Base-by-base conservation (phyloP, 176 grass and related monocot species). In the Phragmites australis region DNA sequence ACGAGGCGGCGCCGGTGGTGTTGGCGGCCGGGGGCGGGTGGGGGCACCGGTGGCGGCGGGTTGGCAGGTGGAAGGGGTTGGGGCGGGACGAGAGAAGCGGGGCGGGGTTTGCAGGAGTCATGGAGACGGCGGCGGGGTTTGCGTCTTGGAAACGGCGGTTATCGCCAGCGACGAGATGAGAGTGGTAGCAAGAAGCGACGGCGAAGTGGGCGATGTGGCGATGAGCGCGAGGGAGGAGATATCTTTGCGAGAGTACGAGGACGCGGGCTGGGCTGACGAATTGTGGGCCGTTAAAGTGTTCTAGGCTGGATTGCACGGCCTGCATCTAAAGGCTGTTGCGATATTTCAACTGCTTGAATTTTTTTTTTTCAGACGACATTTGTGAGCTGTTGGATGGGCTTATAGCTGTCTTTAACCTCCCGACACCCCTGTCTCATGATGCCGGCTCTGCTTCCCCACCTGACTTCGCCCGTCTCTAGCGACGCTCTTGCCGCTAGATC, bases 1-100 rank as follows among this genome's bases (percentile, higher is more conserved):
- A 71, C 0, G 88, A 69, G 26, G 86, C 68, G 10, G 92, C 80
- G 41, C 91, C 84, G 47, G 92, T 93, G 62, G 93, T 86, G 51
- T 83, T 85, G 19, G 90, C 90, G 1, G 92, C 96, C 62, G 87
- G 63, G 49, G 83, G 69, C 21, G 63, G 41, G 23, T 52, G 40
- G 48, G 32, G 52, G 54, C 68, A 26, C 14, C 79, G 70, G 52
- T 9, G 23, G 41, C 46, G 56, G 70, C 64, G 71, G 29, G 17
- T 65, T 39, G 31, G 65, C 22, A 48, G 45, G 9, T 75, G 5
- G 62, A 63, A 57, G 26, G 72, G 60, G 70, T 54, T 88, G 39
- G 85, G 78, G 59, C 26, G 47, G 27, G 62, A 60, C 70, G 70
- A 84, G 62, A 82, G 78, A 52, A 89, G 72, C 18, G 65, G 66